A percentile compares a stretch with the other conserved stretches of the same genome.
These are phyloP conservation scores for Diplogelasinospora grovesii DNA, from an alignment of 495 filamentous ascomycete genomes.

Conservation along the genomic window DNA sequence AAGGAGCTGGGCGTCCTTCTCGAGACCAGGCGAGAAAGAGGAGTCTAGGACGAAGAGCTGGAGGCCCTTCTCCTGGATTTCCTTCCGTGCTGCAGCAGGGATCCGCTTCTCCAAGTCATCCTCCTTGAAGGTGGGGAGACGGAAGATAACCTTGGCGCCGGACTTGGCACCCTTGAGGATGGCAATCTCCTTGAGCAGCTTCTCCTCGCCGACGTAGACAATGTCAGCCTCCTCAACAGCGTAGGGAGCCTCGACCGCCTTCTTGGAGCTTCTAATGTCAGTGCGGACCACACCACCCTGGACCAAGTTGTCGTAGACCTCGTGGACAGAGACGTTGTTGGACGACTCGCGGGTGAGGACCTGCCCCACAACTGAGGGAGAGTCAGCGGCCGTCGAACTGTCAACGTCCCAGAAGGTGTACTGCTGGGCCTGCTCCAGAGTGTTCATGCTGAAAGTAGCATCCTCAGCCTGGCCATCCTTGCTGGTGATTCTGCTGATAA, in stretches of 20 bases:
- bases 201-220: conserved; percentile 68
- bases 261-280: conserved; percentile 77
- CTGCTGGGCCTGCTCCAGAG: conserved; percentile 54
- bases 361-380: conserved; percentile 60
- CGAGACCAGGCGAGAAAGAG: conserved; percentile 53
- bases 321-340: conserved; percentile 69
- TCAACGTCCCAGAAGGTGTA: conserved; percentile 95
- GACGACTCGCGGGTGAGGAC: conserved; percentile 68
- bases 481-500: conserved; percentile 57
- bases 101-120: conserved; percentile 90
- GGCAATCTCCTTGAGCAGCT: conserved; percentile 69
- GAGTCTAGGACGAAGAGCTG: conserved; percentile 71
- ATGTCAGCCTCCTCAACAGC: conserved; percentile 72
- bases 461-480: conserved; percentile 49
- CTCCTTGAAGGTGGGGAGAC: conserved; percentile 68
- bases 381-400: conserved; percentile 56
- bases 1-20: conserved; percentile 57
- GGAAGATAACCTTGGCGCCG: conserved; percentile 67
- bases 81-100: conserved; percentile 56
- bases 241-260: conserved; percentile 77
- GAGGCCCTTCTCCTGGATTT: conserved; percentile 58
- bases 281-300: conserved; percentile 80
- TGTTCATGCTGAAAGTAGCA: conserved; percentile 37
- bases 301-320: conserved; percentile 75
- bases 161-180: conserved; percentile 63